Evolutionary conservation across 495 filamentous ascomycete species (phyloP).

Genomic region (Neurospora intermedia): DNA sequence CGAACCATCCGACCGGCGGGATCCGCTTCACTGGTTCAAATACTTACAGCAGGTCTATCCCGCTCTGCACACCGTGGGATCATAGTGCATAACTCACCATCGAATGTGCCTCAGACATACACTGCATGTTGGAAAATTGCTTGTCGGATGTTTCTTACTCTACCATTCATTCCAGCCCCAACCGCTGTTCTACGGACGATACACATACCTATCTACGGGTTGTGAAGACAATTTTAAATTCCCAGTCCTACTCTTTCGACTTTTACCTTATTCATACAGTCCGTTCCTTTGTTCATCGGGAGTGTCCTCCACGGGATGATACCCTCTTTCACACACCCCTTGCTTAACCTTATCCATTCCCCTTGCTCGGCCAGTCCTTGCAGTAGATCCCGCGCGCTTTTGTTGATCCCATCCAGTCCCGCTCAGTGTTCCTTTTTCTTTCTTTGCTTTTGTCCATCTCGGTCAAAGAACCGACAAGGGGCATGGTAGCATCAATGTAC

Average conservation of each 20-base stretch:
- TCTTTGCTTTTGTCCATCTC: background rate
- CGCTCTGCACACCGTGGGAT: background rate
- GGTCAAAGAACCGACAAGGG: background rate
- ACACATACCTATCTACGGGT: background rate
- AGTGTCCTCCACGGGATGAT: background rate
- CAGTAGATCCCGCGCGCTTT: background rate
- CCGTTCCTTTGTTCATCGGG: background rate
- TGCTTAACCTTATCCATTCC: background rate
- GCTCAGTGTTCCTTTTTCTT: background rate
- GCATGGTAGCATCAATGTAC: background rate
- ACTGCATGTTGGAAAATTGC: background rate
- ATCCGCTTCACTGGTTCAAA: background rate
- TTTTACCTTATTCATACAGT: background rate
- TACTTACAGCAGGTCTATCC: background rate
- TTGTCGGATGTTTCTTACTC: background rate
- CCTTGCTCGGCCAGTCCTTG: background rate
- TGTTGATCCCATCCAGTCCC: background rate
- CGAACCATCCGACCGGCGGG: background rate
- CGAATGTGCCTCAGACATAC: background rate
- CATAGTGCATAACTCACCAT: background rate
- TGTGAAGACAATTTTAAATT: background rate
- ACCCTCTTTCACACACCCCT: background rate
- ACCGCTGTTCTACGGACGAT: background rate
- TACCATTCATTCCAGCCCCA: background rate
- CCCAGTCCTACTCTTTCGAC: background rate